Conservation (phyloP, 163 green algal species). For the Volvox carteri region DNA sequence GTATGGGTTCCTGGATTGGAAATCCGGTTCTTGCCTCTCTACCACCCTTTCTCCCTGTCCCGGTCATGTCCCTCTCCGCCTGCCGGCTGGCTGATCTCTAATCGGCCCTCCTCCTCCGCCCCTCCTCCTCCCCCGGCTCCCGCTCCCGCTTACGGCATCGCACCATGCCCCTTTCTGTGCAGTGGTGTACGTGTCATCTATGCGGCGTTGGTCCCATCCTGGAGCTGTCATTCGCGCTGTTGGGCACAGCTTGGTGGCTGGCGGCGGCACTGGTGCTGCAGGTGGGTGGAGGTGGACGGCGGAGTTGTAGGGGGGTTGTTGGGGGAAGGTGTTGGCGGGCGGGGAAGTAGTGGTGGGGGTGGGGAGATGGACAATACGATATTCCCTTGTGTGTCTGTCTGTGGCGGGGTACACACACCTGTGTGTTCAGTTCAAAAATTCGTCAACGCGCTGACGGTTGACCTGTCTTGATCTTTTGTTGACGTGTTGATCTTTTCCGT, state of each 20-base stretch:
- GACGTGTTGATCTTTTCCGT: no score
- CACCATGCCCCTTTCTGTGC: no score
- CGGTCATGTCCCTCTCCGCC: background rate
- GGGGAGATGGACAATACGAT: no score
- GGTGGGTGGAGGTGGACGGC: background rate
- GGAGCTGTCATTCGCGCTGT: conserved; percentile 34
- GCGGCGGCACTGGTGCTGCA: conserved; percentile 40
- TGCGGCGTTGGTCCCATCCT: conserved; percentile 33
- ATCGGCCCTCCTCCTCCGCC: background rate
- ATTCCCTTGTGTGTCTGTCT: no score
- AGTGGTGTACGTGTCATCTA: conserved; percentile 45
- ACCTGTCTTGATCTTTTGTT: no score
- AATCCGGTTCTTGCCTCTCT: background rate
- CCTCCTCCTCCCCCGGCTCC: background rate
- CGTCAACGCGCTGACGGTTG: no score
- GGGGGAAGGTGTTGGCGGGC: no score
- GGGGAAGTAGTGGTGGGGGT: no score
- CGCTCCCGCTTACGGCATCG: background rate
- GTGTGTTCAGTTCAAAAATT: no score
- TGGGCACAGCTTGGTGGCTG: conserved; percentile 40
- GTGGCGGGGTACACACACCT: no score
- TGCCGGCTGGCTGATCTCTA: background rate
- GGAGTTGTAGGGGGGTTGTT: background rate
- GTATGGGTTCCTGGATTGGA: no score
- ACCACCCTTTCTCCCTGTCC: background rate